Conservation (phyloP, 305 asterid genomes). For the Fraxinus platypoda region DNA sequence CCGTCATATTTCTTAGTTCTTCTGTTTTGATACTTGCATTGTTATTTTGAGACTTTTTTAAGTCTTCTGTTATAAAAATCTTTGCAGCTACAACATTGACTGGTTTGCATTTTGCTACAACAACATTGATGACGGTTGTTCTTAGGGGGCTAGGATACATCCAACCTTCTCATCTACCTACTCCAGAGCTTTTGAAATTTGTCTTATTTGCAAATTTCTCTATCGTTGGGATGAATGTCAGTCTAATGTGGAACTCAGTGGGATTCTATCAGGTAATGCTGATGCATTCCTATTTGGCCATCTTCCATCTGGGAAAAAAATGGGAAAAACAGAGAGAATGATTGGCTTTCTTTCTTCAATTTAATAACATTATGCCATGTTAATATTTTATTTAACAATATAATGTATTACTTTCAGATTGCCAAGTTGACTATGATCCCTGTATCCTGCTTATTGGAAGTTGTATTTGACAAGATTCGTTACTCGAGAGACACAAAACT, state of each 20-base stretch:
- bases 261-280: conserved; percentile 57
- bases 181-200: conserved; percentile 48
- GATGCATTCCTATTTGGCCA: background rate
- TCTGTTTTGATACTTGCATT: conserved; percentile 10
- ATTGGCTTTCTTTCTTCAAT: background rate
- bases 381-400: conserved; percentile 24
- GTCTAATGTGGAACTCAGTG: conserved; percentile 66
- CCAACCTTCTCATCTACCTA: conserved; percentile 56
- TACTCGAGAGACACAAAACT: conserved; percentile 58
- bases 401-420: conserved; percentile 36
- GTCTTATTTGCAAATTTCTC: conserved; percentile 58
- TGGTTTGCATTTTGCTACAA: conserved; percentile 59
- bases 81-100: conserved; percentile 57
- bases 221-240: conserved; percentile 62
- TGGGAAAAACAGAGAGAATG: background rate
- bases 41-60: background rate
- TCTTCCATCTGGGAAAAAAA: background rate
- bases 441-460: conserved; percentile 57
- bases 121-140: conserved; percentile 60
- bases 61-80: conserved; percentile 14
- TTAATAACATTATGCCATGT: conserved; percentile 13
- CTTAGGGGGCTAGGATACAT: conserved; percentile 60
- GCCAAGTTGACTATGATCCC: conserved; percentile 62
- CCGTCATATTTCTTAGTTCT: background rate
- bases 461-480: conserved; percentile 53